Evolutionary conservation across 805 yeast species (phyloP), one percentile per base, ranked within the genome.

Genomic region (Cyberlindnera euphorbiae): DNA sequence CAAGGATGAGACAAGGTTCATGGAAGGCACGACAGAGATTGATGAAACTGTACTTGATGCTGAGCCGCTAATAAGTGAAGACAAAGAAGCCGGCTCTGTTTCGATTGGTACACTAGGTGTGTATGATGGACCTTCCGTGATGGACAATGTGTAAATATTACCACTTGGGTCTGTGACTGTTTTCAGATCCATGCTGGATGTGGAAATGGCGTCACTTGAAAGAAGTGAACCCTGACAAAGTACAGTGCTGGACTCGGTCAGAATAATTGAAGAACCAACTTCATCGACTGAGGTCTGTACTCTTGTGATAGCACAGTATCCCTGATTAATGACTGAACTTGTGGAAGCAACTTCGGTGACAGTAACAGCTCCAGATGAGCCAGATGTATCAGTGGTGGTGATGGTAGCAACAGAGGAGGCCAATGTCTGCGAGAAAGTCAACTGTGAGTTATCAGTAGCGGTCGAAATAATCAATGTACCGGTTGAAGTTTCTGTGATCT

Each of bases 401-500:
- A 35, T n/a, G 11, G 41, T 29, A 3, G 26, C 15, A 8, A 36
- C 30, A 8, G 36, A 34, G 11, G 30, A 23, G 5, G 39, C 15
- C 6, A 22, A 25, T n/a, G 32, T 15, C n/a, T 25, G 32, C 4
- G 36, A 25, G 9, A 35, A 30, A 1, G 45, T 36, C 18, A 41
- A 14, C 8, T 28, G 17, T 10, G 19, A 19, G 32, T 29, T 35
- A 19, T 28, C 43, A 4, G 38, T 11, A 21, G 41, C 36, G n/a
- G 39, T 37, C 1, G 42, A 41, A 8, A 52, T 41, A 11, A 32
- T 27, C 17, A 50, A 39, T 18, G 50, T 40, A 17, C 46, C 42
- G 6, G 56, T 52, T 11, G 44, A 37, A 1, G 56, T 47, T 21
- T 42, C 47, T 10, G 53, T 49, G 19, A 47, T 33, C 26, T 36